These are phyloP conservation scores for Suhomyces anneliseae DNA, from an alignment of 1,139 yeast genomes.

Conservation along the genomic window DNA sequence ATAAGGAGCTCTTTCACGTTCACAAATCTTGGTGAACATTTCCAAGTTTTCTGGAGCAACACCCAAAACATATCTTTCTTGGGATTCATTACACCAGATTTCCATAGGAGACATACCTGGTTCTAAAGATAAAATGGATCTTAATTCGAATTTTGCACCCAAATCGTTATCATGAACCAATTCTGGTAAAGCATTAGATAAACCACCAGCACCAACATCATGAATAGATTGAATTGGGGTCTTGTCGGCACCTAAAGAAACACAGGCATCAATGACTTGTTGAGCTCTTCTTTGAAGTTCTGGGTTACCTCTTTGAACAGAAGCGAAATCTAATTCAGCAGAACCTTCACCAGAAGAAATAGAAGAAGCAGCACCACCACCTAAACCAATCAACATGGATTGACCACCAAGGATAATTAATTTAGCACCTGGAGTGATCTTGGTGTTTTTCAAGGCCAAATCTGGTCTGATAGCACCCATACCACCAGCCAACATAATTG, in stretches of 20 bases:
- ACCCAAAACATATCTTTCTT: constrained; percentile 95
- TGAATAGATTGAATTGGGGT: constrained; percentile 96
- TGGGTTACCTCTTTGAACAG: constrained; percentile 99
- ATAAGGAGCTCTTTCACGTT: constrained; percentile 93
- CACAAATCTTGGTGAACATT: constrained; percentile 74
- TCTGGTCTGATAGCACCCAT: constrained; percentile 95
- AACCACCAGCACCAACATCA: constrained; percentile 99
- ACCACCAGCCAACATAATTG: constrained; percentile 99
- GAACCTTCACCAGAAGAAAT: constrained; percentile 94
- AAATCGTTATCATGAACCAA: constrained; percentile 94
- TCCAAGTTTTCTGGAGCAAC: constrained; percentile 79
- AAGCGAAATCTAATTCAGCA: constrained; percentile 94
- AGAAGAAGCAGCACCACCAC: constrained; percentile 99
- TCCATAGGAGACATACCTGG: constrained; percentile 99
- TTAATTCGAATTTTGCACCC: constrained; percentile 90
- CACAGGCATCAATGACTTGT: constrained; percentile 94
- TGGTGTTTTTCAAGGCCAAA: constrained; percentile 82
- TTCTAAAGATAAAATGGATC: constrained; percentile 88
- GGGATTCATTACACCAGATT: constrained; percentile 99
- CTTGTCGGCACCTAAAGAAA: constrained; percentile 64
- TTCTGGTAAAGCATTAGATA: constrained; percentile 96
- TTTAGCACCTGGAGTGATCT: constrained; percentile 89
- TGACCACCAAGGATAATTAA: constrained; percentile 97
- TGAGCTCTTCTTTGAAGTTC: constrained; percentile 99
- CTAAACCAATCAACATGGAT: constrained; percentile 97